Evolutionary conservation across 2,329 filamentous ascomycete species (phyloP).

Genomic region (Sclerotinia trifoliorum): DNA sequence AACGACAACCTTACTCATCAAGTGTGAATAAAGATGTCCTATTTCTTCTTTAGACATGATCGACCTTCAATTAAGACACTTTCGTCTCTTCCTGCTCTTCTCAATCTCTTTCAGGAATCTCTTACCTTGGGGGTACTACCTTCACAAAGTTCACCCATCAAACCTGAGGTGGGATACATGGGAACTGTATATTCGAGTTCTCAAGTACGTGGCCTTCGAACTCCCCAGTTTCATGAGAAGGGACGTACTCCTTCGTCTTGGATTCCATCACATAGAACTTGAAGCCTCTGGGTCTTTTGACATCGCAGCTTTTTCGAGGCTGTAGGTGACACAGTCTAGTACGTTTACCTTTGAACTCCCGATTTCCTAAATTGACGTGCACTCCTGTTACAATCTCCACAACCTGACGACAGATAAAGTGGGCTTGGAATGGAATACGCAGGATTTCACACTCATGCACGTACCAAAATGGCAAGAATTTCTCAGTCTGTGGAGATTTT

Average conservation of each 20-base stretch:
- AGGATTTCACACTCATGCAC: neutral
- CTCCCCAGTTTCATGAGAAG: neutral
- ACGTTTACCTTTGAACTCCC: neutral
- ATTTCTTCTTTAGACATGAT: slow-evolving; percentile 11
- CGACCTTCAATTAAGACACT: slow-evolving; percentile 9
- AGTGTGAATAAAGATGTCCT: neutral
- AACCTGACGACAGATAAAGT: neutral
- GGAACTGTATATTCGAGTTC: no score
- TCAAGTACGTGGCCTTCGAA: neutral
- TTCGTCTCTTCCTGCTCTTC: neutral
- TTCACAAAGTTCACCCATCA: neutral
- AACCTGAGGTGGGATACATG: neutral
- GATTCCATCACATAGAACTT: neutral
- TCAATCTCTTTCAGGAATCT: neutral
- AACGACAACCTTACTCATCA: neutral
- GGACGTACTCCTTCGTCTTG: neutral
- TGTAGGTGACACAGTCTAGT: neutral
- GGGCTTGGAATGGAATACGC: neutral
- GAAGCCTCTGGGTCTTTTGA: neutral
- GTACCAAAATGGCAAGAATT: neutral
- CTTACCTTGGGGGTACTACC: neutral
- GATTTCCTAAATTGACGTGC: neutral
- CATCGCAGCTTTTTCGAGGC: neutral
- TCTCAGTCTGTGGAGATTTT: neutral
- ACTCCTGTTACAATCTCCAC: neutral